Base-by-base conservation (phyloP, 202 grass and related monocot species). In the Digitaria exilis region DNA sequence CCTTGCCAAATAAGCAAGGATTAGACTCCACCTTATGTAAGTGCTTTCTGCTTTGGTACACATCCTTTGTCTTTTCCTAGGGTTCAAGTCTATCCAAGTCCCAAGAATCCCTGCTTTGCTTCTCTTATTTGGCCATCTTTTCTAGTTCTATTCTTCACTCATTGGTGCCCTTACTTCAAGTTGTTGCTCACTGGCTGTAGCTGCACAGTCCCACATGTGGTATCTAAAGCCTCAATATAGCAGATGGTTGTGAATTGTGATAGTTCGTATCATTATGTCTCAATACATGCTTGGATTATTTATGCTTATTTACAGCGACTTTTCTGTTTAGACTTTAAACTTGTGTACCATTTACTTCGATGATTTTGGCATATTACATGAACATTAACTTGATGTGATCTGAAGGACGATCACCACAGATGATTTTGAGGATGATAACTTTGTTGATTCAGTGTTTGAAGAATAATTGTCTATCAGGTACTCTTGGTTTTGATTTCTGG, bases 391-490 rank as follows among this genome's bases (percentile, higher is more conserved):
- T 69, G 66, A 69, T 69, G 21, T 22, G 15, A 45, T 69, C n/a
- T 69, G 19, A 21, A 69, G 39, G 39, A 44, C 21, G 22, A 44
- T 44, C 65, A 69, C 21, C 65, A 44, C 65, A 69, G 39, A 69
- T 45, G 39, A 19, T 25, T 69, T 69, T 26, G 66, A 69, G n/a
- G 44, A 42, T 17, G 29, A 69, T 39, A 44, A 26, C 66, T 24
- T 69, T 41, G 41, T 46, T 69, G 41, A 22, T 45, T 16, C 41
- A 44, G 7, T 69, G 66, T 69, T 69, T 69, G n/a, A 69, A 68
- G 65, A 68, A 43, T 25, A 68, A 45, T 45, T 69, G n/a, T 42
- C 24, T 69, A 69, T 39, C 66, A 69, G 66, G 66, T 69, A 69
- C 41, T 42, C 3, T 26, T 6, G n/a, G n/a, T n/a, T 55, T 55